Conservation (phyloP, 1,284 basidiomycete genomes). For the Tylopilus orsonianus region DNA sequence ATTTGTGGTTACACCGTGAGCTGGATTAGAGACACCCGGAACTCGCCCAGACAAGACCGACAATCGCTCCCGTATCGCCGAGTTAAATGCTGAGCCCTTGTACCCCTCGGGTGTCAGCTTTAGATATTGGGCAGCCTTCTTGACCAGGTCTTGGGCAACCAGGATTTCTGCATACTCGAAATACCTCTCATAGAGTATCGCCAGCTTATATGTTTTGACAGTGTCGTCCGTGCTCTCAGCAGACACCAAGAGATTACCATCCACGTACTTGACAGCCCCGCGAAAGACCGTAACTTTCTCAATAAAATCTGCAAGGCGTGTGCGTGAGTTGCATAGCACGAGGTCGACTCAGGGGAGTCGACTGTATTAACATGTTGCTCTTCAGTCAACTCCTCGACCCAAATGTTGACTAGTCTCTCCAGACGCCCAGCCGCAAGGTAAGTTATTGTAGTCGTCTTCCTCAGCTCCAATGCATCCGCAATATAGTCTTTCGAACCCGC, state of each 20-base stretch:
- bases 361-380: slow-evolving; percentile 18
- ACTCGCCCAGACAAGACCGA: slow-evolving; percentile 45
- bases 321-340: slow-evolving; percentile 84
- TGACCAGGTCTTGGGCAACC: slow-evolving; percentile 85
- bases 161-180: slow-evolving; percentile 95
- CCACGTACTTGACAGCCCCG: slow-evolving; percentile 84
- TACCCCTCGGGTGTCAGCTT: slow-evolving; percentile 83
- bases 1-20: slow-evolving; percentile 24
- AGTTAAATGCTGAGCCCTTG: slow-evolving; percentile 57
- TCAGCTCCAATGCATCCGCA: slow-evolving; percentile 53
- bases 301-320: slow-evolving; percentile 88
- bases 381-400: slow-evolving; percentile 89
- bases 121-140: slow-evolving; percentile 81
- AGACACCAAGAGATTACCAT: slow-evolving; percentile 63
- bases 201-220: slow-evolving; percentile 81
- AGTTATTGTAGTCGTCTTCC: slow-evolving; percentile 91
- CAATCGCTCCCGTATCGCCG: slow-evolving; percentile 64
- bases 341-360: slow-evolving; percentile 38
- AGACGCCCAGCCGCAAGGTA: slow-evolving; percentile 89
- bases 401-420: slow-evolving; percentile 89
- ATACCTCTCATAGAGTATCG: slow-evolving; percentile 88
- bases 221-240: slow-evolving; percentile 40
- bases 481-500: slow-evolving; percentile 42
- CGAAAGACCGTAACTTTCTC: slow-evolving; percentile 98
- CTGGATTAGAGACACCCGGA: slow-evolving; percentile 24